Percentiles rank a stretch among this genome's conserved stretches.
Evolutionary conservation across 495 filamentous ascomycete genomes (phyloP).

Genomic region (Friedmanniomyces simplex): DNA sequence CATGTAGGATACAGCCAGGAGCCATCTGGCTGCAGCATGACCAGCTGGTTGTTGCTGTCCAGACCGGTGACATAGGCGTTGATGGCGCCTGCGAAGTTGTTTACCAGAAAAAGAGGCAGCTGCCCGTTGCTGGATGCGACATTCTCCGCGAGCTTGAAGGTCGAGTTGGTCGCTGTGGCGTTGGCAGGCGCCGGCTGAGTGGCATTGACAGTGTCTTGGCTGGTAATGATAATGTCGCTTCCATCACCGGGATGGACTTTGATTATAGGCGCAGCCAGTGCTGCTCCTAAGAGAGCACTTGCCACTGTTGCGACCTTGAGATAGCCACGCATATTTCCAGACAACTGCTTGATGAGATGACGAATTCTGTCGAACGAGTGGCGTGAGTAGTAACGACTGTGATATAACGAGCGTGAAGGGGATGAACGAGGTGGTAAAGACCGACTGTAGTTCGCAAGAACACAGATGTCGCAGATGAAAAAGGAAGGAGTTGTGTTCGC

Average conservation of each 20-base stretch:
- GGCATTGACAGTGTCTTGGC: slow-evolving; percentile 15
- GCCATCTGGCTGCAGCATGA: slow-evolving; percentile 33
- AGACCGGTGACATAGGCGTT: slow-evolving; percentile 35
- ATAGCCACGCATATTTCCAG: background rate
- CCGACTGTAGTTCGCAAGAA: background rate
- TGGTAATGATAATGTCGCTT: slow-evolving; percentile 15
- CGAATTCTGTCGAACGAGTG: background rate
- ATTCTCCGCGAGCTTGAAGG: background rate
- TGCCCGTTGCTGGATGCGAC: background rate
- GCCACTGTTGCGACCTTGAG: background rate
- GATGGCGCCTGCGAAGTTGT: slow-evolving; percentile 33
- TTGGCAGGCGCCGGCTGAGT: slow-evolving; percentile 5
- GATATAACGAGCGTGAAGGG: background rate
- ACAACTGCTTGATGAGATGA: background rate
- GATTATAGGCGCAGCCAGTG: slow-evolving; percentile 4
- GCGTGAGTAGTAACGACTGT: background rate
- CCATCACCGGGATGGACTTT: slow-evolving; percentile 12
- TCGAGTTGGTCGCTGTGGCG: background rate
- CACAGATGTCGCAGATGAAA: background rate
- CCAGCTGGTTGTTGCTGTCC: slow-evolving; percentile 25
- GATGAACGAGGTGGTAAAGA: background rate
- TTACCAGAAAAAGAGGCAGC: slow-evolving; percentile 20
- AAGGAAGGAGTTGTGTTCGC: background rate
- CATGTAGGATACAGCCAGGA: slow-evolving; percentile 31
- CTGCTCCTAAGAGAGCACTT: background rate